Conservation (phyloP, 768 basidiomycete genomes). For the Candolleomyces eurysporus region DNA sequence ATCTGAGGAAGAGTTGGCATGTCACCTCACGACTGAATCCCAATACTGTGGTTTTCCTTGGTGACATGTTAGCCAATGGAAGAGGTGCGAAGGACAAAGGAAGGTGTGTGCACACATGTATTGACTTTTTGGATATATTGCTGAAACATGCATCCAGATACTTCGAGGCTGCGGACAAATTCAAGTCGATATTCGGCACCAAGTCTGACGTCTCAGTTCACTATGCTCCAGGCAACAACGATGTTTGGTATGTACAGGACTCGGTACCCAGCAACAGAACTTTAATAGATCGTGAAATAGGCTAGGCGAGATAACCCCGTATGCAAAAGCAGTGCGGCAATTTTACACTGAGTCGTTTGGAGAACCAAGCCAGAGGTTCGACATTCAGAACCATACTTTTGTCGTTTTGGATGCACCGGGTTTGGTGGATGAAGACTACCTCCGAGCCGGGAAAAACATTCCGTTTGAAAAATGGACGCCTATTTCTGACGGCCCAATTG, state of each 20-base stretch:
- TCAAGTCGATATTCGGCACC: conserved; percentile 58
- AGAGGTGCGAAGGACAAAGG: conserved; percentile 46
- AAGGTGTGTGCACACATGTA: conserved; percentile 30
- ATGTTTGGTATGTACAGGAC: conserved; percentile 53
- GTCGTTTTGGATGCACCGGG: conserved; percentile 74
- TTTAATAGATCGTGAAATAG: conserved; percentile 27
- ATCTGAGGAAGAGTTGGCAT: conserved; percentile 71
- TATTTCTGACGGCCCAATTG: conserved; percentile 50
- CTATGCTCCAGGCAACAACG: conserved; percentile 80
- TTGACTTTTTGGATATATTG: background rate
- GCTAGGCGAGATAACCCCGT: conserved; percentile 51
- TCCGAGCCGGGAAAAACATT: conserved; percentile 47
- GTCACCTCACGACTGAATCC: conserved; percentile 56
- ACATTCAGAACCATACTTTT: conserved; percentile 68
- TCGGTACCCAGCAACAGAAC: background rate
- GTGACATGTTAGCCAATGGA: conserved; percentile 73
- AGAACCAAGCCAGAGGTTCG: conserved; percentile 58
- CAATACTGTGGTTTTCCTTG: conserved; percentile 69
- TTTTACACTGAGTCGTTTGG: conserved; percentile 68
- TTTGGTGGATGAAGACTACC: conserved; percentile 82
- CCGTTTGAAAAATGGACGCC: conserved; percentile 58
- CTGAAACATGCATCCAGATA: conserved; percentile 44
- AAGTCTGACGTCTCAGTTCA: conserved; percentile 41
- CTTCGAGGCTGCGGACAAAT: conserved; percentile 53
- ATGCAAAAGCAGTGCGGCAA: conserved; percentile 52